Base-by-base conservation (phyloP, 192 early-diverging fungal genomes). In the Diversispora epigaea region DNA sequence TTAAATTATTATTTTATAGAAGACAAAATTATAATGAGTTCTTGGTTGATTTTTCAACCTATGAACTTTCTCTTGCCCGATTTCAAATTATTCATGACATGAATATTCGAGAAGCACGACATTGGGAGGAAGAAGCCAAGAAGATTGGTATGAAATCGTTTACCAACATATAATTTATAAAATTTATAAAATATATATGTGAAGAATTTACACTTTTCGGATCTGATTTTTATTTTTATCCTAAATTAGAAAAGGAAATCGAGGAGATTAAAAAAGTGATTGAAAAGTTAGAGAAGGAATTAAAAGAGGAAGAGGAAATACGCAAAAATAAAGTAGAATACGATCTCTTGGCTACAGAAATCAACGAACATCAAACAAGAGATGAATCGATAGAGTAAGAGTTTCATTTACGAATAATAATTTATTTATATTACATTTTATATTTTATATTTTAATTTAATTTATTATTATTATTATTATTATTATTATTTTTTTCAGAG, bases 41-140 rank as follows among this genome's bases (percentile, higher is more conserved):
- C 15, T 40, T 70, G 17, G 49, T 70, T 14, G 68, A 70, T 32
- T 70, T 70, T 19, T 44, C 47, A 4, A 40, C 68, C 7, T 70
- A 70, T 70, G 68, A 55, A 70, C 21, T 55, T 39, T 39, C 22
- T 17, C 50, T 70, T 17, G 40, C 39, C 12, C 47, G 68, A 6
- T 70, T 70, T 54, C 68, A 70, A 56, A 32, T 19, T 14, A 70
- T 70, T 70, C 68, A 70, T 54, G 50, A 70, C 41, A 54, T 70
- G 50, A 70, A 56, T 56, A 14, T 70, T 6, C 68, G 32, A 54
- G 68, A 70, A 41, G 32, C 47, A 39, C 47, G 12, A 40, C 68
- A 70, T 56, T 70, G 68, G 68, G 19, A 54, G 6, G 50, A 32
- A 40, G 68, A 70, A 70, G 47, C 68, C 54, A 22, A 15, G 19